Evolutionary conservation across 164 flowering plant genomes (phyloP).

Genomic region (Vitis rupestris): DNA sequence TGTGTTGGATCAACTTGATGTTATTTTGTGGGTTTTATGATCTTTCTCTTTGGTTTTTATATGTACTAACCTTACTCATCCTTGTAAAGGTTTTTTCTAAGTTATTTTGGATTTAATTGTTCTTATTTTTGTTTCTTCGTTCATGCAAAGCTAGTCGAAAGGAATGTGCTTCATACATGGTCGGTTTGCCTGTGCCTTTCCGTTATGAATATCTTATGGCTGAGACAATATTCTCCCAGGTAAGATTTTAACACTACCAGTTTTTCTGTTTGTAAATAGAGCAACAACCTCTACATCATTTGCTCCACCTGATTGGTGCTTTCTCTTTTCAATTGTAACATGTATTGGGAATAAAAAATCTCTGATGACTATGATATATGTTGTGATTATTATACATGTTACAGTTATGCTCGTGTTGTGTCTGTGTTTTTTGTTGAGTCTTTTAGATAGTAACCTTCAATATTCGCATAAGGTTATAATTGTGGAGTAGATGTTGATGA

Average conservation of each 20-base stretch:
- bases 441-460: too few relatives aligned
- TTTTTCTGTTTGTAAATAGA: too few relatives aligned
- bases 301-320: background rate
- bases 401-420: too few relatives aligned
- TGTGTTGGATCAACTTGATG: background rate
- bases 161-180: constrained; percentile 96
- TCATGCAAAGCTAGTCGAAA: constrained; percentile 98
- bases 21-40: background rate
- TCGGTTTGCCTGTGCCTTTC: constrained; percentile 90
- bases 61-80: background rate
- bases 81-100: background rate
- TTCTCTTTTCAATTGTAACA: background rate
- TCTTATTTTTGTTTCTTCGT: constrained; percentile 39
- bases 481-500: background rate
- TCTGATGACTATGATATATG: background rate
- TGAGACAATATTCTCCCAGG: constrained; percentile 99
- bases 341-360: background rate
- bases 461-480: too few relatives aligned
- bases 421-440: too few relatives aligned
- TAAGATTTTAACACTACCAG: constrained; percentile 15
- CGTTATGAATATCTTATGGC: constrained; percentile 98
- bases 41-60: background rate
- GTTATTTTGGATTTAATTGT: constrained; percentile 6
- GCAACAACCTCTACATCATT: too few relatives aligned
- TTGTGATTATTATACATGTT: background rate